A percentile compares a stretch with the other conserved stretches of the same genome.
Conservation (phyloP, 768 basidiomycete species). For the Tylopilus sp. region DNA sequence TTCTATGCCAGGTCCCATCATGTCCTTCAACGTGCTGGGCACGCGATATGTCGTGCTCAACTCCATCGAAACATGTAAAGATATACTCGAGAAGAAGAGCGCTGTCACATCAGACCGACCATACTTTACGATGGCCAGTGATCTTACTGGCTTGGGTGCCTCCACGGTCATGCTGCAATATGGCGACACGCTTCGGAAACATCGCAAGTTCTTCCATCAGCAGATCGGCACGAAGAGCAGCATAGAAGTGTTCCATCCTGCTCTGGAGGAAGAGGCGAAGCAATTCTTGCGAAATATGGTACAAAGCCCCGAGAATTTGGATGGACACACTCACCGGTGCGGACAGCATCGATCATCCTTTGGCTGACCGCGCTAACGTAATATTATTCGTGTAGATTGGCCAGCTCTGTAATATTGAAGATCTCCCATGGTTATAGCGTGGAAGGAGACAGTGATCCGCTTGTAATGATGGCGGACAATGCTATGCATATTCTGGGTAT, state of each 20-base stretch:
- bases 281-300: slow-evolving; percentile 1
- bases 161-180: slow-evolving; percentile 4
- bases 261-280: neutral
- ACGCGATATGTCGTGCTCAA: slow-evolving; percentile 48
- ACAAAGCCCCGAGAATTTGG: neutral
- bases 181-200: neutral
- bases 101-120: slow-evolving; percentile 3
- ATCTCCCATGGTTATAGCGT: slow-evolving; percentile 36
- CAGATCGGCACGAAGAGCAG: slow-evolving; percentile 2
- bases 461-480: slow-evolving; percentile 26
- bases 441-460: slow-evolving; percentile 29
- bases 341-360: neutral
- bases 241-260: slow-evolving; percentile 1
- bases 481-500: slow-evolving; percentile 10
- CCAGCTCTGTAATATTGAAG: slow-evolving; percentile 32
- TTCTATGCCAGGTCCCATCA: slow-evolving; percentile 17
- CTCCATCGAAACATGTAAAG: slow-evolving; percentile 33
- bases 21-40: slow-evolving; percentile 30
- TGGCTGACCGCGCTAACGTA: neutral
- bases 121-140: slow-evolving; percentile 14
- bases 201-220: too few species aligned
- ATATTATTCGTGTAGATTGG: slow-evolving; percentile 21
- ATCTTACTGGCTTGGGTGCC: too few species aligned
- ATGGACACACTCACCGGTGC: slow-evolving; percentile 1
- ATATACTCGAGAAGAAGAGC: slow-evolving; percentile 13